A percentile compares a stretch with the other conserved stretches of the same genome.
Evolutionary conservation across 495 filamentous ascomycete genomes (phyloP).

Genomic region (Aspergillus haitiensis): DNA sequence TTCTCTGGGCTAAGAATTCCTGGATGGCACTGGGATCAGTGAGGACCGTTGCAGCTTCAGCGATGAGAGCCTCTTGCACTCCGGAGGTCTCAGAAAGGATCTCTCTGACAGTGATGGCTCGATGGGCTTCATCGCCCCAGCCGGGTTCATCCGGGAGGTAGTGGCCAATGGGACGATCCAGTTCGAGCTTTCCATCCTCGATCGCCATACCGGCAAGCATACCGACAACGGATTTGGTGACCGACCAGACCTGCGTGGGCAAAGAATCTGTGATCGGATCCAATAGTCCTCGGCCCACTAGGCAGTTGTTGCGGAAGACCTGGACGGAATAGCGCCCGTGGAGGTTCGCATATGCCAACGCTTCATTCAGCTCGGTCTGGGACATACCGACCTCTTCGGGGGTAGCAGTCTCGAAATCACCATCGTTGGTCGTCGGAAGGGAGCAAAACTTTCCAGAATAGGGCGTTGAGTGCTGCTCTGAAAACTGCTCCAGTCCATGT

Average conservation of each 20-base stretch:
- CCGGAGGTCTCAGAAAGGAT: background rate
- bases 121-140: slow-evolving; percentile 4
- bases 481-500: background rate
- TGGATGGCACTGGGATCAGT: background rate
- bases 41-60: background rate
- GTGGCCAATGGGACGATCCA: background rate
- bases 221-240: slow-evolving; percentile 1
- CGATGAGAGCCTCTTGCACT: background rate
- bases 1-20: background rate
- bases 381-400: slow-evolving; percentile 1
- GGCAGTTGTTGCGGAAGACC: slow-evolving; percentile 4
- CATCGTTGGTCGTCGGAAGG: background rate
- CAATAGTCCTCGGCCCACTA: background rate
- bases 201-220: background rate
- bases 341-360: background rate
- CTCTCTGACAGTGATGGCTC: background rate
- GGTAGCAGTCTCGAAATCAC: background rate
- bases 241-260: slow-evolving; percentile 1
- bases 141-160: slow-evolving; percentile 1
- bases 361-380: background rate
- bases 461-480: background rate
- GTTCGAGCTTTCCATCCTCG: background rate
- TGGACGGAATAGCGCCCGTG: slow-evolving; percentile 1
- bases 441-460: background rate
- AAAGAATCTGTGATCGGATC: background rate